These are phyloP conservation scores for Geotrichum phurueaensis DNA, from an alignment of 1,139 yeast genomes.

Conservation along the genomic window DNA sequence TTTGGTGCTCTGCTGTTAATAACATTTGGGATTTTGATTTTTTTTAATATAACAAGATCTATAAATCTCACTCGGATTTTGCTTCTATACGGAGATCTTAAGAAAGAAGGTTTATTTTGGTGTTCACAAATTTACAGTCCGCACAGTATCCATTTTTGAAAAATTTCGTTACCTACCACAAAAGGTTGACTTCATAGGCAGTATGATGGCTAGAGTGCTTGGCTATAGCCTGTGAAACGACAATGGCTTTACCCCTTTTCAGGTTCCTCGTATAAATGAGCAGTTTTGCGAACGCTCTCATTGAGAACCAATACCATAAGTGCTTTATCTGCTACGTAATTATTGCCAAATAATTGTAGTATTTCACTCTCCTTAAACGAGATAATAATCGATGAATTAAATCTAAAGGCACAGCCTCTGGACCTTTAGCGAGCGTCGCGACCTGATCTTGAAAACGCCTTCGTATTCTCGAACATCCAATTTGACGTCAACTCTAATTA, in stretches of 20 bases:
- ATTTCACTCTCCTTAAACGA: neutral
- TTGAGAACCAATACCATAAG: neutral
- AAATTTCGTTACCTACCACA: too few species aligned
- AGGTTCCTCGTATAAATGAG: neutral
- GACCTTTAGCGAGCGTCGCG: neutral
- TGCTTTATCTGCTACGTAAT: too few species aligned
- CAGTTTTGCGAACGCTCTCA: neutral
- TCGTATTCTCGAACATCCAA: neutral
- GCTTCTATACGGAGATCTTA: too few species aligned
- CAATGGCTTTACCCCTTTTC: neutral
- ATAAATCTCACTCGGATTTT: too few species aligned
- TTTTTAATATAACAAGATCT: too few species aligned
- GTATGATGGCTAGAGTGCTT: neutral
- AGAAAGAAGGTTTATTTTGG: too few species aligned
- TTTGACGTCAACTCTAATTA: neutral
- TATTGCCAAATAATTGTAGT: neutral
- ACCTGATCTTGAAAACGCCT: neutral
- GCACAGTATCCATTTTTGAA: too few species aligned
- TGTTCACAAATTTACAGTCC: too few species aligned
- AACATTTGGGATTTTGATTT: too few species aligned
- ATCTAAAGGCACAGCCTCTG: neutral
- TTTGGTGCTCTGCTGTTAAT: too few species aligned
- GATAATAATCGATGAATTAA: neutral
- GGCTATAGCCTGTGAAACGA: neutral
- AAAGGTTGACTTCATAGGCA: neutral